A percentile compares a stretch with the other conserved stretches of the same genome.
These are phyloP conservation scores for Eucalyptus urophylla DNA, from an alignment of 345 rosid genomes.

Conservation along the genomic window DNA sequence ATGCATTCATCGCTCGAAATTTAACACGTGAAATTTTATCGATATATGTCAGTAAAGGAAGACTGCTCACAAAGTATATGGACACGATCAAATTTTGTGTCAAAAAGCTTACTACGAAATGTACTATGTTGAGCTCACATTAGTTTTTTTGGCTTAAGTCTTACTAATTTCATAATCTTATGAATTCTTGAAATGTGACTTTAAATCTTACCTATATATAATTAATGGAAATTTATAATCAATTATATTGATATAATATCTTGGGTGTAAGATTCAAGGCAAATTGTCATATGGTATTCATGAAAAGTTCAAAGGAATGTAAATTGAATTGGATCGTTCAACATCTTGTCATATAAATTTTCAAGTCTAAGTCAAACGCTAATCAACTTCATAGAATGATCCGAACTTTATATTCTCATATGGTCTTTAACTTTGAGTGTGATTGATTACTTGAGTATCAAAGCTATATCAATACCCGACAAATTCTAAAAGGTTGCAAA, in stretches of 20 bases:
- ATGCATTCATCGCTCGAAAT: not conserved
- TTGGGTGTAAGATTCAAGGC: not conserved
- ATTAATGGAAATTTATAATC: not conserved
- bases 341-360: not conserved
- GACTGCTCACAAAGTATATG: rapidly evolving
- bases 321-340: not conserved
- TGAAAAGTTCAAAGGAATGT: not conserved
- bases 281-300: not conserved
- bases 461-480: not conserved
- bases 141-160: not conserved
- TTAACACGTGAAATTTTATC: rapidly evolving
- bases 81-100: rapidly evolving
- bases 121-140: rapidly evolving
- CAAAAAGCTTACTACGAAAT: not conserved
- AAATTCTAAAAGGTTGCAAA: not conserved
- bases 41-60: rapidly evolving
- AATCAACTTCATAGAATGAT: not conserved
- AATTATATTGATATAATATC: not conserved
- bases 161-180: not conserved
- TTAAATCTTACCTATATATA: not conserved
- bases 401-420: not conserved
- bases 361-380: not conserved
- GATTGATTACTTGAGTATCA: not conserved
- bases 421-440: not conserved
- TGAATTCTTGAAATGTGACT: not conserved